These are phyloP conservation scores for Leccinum truebloodii DNA, from an alignment of 768 basidiomycete genomes.

Conservation along the genomic window DNA sequence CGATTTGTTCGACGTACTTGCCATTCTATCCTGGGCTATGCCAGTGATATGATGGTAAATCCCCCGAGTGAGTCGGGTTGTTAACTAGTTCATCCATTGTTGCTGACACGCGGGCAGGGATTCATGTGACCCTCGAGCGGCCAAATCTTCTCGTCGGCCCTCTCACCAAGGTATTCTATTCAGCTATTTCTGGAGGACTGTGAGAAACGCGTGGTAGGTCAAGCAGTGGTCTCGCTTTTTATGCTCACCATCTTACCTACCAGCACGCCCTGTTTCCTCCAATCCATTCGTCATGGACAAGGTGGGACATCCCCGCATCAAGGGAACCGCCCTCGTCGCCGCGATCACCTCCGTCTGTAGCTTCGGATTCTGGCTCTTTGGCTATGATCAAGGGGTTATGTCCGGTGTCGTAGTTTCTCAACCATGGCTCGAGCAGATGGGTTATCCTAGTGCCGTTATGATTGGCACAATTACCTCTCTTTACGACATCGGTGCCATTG, in stretches of 20 bases:
- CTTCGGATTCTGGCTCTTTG: constrained; percentile 17
- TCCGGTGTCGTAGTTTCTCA: constrained; percentile 16
- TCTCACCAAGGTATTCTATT: background rate
- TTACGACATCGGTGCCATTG: constrained; percentile 17
- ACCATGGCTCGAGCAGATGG: constrained; percentile 17
- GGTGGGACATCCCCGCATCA: constrained; percentile 14
- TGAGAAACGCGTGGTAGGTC: background rate
- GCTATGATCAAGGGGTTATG: constrained; percentile 21
- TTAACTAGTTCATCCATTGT: background rate
- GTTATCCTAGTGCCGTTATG: constrained; percentile 16
- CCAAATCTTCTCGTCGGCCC: background rate
- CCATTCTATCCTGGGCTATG: background rate
- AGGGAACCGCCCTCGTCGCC: constrained; percentile 11
- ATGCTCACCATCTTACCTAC: background rate
- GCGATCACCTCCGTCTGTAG: constrained; percentile 19
- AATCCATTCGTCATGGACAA: constrained; percentile 8
- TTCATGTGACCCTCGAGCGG: constrained; percentile 8
- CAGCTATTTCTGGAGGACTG: background rate
- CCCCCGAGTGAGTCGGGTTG: background rate
- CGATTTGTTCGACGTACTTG: background rate
- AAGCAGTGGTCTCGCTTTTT: background rate
- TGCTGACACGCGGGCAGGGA: background rate
- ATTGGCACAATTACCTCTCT: constrained; percentile 20
- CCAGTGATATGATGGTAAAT: background rate
- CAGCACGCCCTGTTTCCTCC: background rate